These are phyloP conservation scores for Globisporangium abappressorium DNA, from an alignment of 352 stramenopile species.

Conservation along the genomic window DNA sequence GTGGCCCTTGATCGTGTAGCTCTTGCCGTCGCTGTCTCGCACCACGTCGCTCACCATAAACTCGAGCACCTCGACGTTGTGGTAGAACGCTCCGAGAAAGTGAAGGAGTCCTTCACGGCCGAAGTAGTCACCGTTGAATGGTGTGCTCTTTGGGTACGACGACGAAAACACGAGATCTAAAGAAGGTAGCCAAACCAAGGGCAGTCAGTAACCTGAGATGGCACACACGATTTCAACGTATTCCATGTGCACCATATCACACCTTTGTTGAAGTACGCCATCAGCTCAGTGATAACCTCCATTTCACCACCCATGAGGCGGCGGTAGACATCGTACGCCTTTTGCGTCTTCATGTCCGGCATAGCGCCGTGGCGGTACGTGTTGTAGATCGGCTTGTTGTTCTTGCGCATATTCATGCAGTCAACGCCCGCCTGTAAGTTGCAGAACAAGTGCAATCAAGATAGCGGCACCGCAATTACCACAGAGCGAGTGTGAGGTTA, in stretches of 20 bases:
- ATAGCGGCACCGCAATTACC: conserved; percentile 4
- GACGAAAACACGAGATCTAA: conserved; percentile 83
- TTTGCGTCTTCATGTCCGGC: conserved; percentile 75
- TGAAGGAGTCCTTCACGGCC: conserved; percentile 78
- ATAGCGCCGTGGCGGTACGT: conserved; percentile 66
- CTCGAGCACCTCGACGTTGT: conserved; percentile 79
- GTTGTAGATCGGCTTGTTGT: conserved; percentile 82
- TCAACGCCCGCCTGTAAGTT: conserved; percentile 54
- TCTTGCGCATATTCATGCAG: conserved; percentile 77
- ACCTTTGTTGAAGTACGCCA: conserved; percentile 88
- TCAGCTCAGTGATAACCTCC: conserved; percentile 49
- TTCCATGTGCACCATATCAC: background rate
- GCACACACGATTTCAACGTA: too few species aligned
- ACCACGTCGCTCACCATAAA: conserved; percentile 69
- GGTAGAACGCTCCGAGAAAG: conserved; percentile 69
- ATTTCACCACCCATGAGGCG: conserved; percentile 62
- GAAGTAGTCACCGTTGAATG: conserved; percentile 83
- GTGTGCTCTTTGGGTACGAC: conserved; percentile 72
- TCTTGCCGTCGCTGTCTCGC: conserved; percentile 63
- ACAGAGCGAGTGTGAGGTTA: background rate
- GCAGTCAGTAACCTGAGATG: background rate
- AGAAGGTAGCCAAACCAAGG: background rate
- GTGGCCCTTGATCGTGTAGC: conserved; percentile 67
- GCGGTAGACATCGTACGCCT: conserved; percentile 74
- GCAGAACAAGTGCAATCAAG: background rate